phyloP scores from a whole-genome alignment of 106 monocot genomes.

The Dioscorea alata region DNA sequence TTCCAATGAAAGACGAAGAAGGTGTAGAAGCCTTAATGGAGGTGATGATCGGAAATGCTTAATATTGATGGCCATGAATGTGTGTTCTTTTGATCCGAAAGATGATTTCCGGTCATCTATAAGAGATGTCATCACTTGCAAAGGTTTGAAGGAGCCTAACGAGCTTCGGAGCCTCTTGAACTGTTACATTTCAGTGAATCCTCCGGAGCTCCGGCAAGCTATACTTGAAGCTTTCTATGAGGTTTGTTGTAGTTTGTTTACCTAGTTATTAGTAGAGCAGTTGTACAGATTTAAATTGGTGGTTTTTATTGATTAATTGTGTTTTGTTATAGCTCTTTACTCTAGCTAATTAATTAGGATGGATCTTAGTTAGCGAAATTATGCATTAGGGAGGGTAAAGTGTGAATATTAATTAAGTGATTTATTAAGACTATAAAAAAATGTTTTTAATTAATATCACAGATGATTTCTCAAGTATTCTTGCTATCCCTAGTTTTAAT shows the following conservation, averaged over 20 bases:
- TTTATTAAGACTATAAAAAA: no score
- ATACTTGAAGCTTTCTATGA: constrained; percentile 69
- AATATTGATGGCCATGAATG: constrained; percentile 40
- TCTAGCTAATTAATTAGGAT: no score
- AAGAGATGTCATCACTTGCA: constrained; percentile 41
- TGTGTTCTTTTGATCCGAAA: constrained; percentile 26
- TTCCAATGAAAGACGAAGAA: background rate
- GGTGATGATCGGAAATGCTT: constrained; percentile 9
- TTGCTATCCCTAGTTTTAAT: no score
- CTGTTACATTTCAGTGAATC: constrained; percentile 59
- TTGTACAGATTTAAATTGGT: background rate
- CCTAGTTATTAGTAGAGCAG: background rate
- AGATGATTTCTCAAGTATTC: no score
- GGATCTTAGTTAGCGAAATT: no score
- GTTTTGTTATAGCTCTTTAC: no score
- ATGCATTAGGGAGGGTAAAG: no score
- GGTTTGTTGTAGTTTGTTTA: constrained; percentile 41
- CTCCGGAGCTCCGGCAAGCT: constrained; percentile 29
- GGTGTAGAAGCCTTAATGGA: background rate
- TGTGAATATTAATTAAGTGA: no score
- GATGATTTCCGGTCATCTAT: constrained; percentile 49
- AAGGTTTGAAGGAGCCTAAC: constrained; percentile 40
- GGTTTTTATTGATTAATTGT: no score
- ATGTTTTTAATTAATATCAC: no score
- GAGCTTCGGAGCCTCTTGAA: constrained; percentile 46